A percentile compares a stretch with the other conserved stretches of the same genome.
These are phyloP conservation scores for Cryptococcus maquisensis DNA, from an alignment of 1,284 basidiomycete genomes.

Conservation along the genomic window DNA sequence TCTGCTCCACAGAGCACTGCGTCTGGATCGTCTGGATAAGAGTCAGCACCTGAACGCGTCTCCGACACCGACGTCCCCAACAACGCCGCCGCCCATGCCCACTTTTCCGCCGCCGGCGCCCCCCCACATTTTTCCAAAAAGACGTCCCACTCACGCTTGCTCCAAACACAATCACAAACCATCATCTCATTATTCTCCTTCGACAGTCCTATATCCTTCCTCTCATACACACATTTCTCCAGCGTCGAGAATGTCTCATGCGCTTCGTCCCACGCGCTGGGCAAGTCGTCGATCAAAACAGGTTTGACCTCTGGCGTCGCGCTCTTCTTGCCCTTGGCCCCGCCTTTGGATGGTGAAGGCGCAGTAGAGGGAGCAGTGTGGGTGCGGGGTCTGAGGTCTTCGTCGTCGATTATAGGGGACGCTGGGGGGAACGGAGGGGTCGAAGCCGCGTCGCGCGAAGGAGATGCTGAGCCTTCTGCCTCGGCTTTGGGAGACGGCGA, in stretches of 20 bases:
- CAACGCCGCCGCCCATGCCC: constrained; percentile 7
- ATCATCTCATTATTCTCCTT: constrained; percentile 86
- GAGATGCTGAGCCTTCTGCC: background rate
- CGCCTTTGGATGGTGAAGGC: background rate
- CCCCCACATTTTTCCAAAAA: background rate
- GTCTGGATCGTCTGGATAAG: constrained; percentile 52
- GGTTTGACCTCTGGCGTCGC: constrained; percentile 6
- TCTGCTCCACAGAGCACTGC: constrained; percentile 76
- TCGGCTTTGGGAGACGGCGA: background rate
- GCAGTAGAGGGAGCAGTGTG: background rate
- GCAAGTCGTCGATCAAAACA: constrained; percentile 66
- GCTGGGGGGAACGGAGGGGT: background rate
- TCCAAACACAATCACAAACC: constrained; percentile 84
- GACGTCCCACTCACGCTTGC: constrained; percentile 62
- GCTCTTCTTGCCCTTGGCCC: background rate
- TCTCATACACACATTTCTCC: constrained; percentile 77
- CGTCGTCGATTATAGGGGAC: constrained; percentile 8
- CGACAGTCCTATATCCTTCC: constrained; percentile 76
- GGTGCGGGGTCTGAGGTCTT: constrained; percentile 16
- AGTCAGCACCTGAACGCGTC: constrained; percentile 40
- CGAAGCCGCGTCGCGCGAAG: background rate
- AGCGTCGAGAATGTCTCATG: constrained; percentile 71
- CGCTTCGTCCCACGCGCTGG: constrained; percentile 69
- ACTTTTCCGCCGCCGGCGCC: constrained; percentile 3
- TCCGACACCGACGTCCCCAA: constrained; percentile 10